Evolutionary conservation across 441 rosid species (phyloP).

Genomic region (Theobroma grandiflorum): DNA sequence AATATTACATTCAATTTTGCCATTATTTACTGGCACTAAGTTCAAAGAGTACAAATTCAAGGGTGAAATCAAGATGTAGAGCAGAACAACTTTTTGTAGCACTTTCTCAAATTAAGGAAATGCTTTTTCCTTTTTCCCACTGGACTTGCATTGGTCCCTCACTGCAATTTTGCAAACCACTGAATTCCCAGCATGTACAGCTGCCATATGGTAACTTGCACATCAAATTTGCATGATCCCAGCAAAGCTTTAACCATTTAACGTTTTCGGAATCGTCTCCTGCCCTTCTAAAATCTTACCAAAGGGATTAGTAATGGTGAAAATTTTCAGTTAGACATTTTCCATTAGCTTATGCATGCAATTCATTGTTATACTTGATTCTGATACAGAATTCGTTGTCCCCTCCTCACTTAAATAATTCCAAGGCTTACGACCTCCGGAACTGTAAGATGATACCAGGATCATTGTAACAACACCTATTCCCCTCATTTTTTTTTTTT

Average conservation of each 20-base stretch:
- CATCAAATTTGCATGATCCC: background rate
- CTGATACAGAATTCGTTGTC: too few species aligned
- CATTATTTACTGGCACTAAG: conserved; percentile 11
- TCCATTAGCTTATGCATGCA: too few species aligned
- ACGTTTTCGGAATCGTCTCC: too few species aligned
- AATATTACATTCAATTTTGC: conserved; percentile 20
- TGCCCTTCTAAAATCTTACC: too few species aligned
- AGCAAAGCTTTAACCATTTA: background rate
- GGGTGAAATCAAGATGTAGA: conserved; percentile 12
- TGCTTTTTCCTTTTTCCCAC: background rate
- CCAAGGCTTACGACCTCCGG: background rate
- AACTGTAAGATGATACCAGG: background rate
- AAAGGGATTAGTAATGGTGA: too few species aligned
- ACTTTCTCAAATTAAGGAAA: background rate
- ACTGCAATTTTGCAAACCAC: background rate
- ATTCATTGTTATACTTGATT: too few species aligned
- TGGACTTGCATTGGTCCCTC: background rate
- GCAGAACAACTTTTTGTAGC: background rate
- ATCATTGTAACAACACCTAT: background rate
- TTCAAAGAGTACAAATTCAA: conserved; percentile 10
- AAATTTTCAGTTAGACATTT: too few species aligned
- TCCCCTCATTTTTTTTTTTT: background rate
- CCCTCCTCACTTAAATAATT: background rate
- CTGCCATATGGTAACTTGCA: background rate
- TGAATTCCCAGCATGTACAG: background rate